Evolutionary conservation across 2,329 filamentous ascomycete species (phyloP), one percentile per base, ranked within the genome.

Genomic region (Waltergamsia citrina): DNA sequence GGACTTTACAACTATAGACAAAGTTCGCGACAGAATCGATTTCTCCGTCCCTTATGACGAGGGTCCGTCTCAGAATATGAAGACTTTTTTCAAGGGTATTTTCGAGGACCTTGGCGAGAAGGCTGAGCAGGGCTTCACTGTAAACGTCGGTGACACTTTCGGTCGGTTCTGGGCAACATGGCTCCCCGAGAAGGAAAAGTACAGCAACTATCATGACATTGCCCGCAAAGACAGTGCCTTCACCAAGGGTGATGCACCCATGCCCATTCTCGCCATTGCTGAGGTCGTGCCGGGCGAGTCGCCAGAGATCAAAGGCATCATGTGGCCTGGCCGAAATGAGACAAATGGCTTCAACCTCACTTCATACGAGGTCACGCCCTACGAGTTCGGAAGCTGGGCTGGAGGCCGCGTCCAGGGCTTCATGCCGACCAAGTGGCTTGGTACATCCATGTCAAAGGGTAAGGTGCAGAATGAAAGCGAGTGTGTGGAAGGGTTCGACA

Each of bases 341-440:
- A 50, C 51, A 2, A 42, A 49, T 0, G 42, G 42, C 11, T 53
- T 52, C 39, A 52, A 53, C 16, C 26, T 51, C 3, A 52, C 55
- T 0, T 43, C 51, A 3, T 57, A 53, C 30, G 53, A 57, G 29
- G 42, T 56, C 1, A 56, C 44, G 0, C 51, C 53, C 0, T 56
- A 49, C 25, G 52, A 56, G 30, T 53, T 55, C 16, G 53, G 53
- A 7, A 48, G 46, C 18, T 57, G 53, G 52, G 30, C 36, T 4
- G 53, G 52, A 2, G 47, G 48, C 0, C 36, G 51, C 2, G 41
- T 51, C 1, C 49, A 52, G 16, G 48, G 43, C 0, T 56, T 56
- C 18, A 47, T 50, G 15, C 38, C 50, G 0, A 53, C 46, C 0
- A 33, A 44, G 20, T 53, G 43, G 16, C 37, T 57, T 0, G 53